Evolutionary conservation across 2,329 filamentous ascomycete genomes (phyloP).

Genomic region (Arthrobotrys musiformis): DNA sequence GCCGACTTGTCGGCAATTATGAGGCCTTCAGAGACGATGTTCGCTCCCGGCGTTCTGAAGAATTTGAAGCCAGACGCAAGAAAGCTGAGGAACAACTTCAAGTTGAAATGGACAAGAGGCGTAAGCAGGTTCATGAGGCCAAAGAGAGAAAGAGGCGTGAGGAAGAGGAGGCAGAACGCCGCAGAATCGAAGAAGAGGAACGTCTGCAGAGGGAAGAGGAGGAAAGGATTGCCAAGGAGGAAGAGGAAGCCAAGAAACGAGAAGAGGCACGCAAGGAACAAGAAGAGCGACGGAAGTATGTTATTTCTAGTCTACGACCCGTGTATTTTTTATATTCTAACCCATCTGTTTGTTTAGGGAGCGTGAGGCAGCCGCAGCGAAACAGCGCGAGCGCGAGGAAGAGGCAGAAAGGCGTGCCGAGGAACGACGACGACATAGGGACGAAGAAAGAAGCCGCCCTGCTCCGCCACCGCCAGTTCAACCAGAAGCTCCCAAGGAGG

Average conservation of each 20-base stretch:
- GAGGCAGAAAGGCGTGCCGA: conserved; percentile 85
- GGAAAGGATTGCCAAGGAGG: conserved; percentile 81
- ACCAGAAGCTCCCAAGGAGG: conserved; percentile 31
- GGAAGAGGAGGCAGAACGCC: conserved; percentile 83
- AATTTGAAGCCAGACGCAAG: conserved; percentile 94
- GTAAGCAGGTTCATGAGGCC: conserved; percentile 87
- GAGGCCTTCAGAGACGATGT: conserved; percentile 84
- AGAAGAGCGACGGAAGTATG: conserved; percentile 71
- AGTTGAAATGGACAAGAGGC: conserved; percentile 85
- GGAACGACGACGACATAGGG: conserved; percentile 73
- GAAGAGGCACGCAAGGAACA: conserved; percentile 74
- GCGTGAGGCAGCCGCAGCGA: conserved; percentile 71
- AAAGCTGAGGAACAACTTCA: conserved; percentile 93
- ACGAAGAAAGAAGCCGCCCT: conserved; percentile 19
- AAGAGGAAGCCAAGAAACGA: conserved; percentile 75
- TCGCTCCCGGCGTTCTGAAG: conserved; percentile 86
- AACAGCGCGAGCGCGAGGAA: conserved; percentile 75
- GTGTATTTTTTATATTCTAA: conserved; percentile 36
- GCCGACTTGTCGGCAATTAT: conserved; percentile 83
- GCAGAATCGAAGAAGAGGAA: conserved; percentile 85
- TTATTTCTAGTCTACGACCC: conserved; percentile 55
- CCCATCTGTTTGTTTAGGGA: conserved; percentile 65
- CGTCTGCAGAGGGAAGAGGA: conserved; percentile 82
- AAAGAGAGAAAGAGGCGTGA: conserved; percentile 84
- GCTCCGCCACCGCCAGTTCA: conserved; percentile 35